These are phyloP conservation scores for Epichloe bromicola DNA, from an alignment of 2,329 filamentous ascomycete genomes.

Conservation along the genomic window DNA sequence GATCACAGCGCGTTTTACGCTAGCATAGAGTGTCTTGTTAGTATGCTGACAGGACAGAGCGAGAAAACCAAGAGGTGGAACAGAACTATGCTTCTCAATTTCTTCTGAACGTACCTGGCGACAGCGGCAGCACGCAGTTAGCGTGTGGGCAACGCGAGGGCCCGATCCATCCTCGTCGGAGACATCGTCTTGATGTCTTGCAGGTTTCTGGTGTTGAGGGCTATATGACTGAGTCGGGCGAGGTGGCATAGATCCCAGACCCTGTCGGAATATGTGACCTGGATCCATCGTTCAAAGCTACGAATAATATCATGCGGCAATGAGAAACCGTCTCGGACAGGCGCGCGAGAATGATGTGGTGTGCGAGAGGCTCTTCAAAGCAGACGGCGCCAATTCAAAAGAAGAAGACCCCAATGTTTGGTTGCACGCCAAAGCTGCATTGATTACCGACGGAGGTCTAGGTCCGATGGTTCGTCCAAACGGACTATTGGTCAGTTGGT, in stretches of 20 bases:
- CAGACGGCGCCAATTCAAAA: slow-evolving; percentile 3
- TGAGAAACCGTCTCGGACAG: background rate
- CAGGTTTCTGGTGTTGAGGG: slow-evolving; percentile 18
- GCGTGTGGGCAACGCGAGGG: slow-evolving; percentile 59
- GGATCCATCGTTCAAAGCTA: slow-evolving; percentile 37
- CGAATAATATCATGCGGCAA: background rate
- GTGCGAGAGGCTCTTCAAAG: background rate
- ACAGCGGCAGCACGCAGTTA: slow-evolving; percentile 70
- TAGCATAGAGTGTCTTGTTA: slow-evolving; percentile 22
- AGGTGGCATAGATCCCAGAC: slow-evolving; percentile 32
- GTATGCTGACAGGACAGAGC: too few species aligned
- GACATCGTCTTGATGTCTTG: slow-evolving; percentile 25
- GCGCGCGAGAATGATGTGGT: background rate
- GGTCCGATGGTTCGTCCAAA: background rate
- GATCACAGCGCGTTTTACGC: slow-evolving; percentile 95
- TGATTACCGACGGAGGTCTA: background rate
- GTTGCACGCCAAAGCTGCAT: background rate
- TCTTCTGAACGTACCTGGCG: slow-evolving; percentile 46
- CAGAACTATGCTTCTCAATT: background rate
- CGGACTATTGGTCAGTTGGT: slow-evolving; percentile 1
- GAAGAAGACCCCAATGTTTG: background rate
- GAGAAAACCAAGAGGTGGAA: background rate
- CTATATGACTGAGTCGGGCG: slow-evolving; percentile 21
- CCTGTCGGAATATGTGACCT: slow-evolving; percentile 46
- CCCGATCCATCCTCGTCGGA: slow-evolving; percentile 37